Conservation (phyloP, 1,284 basidiomycete species). For the Puccinia hordei region DNA sequence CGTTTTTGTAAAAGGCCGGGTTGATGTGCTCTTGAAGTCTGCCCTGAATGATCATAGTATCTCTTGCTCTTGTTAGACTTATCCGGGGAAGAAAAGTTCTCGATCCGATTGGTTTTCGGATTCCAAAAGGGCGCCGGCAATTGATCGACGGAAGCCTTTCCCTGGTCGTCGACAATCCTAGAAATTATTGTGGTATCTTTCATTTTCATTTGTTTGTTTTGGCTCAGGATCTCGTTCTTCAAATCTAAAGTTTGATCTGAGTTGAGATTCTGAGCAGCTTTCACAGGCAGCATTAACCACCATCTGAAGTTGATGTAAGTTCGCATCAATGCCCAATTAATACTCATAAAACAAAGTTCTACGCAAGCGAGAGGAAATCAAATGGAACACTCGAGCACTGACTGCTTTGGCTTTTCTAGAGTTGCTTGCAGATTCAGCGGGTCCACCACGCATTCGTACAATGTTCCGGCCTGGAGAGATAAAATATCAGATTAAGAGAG, state of each 20-base stretch:
- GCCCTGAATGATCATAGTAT: background rate
- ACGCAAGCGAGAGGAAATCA: background rate
- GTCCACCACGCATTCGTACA: slow-evolving; percentile 48
- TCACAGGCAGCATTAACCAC: slow-evolving; percentile 47
- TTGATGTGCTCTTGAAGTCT: background rate
- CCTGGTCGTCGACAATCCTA: background rate
- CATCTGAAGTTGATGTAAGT: slow-evolving; percentile 3
- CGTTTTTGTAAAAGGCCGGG: background rate
- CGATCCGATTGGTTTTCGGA: slow-evolving; percentile 41
- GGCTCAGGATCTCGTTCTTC: slow-evolving; percentile 16
- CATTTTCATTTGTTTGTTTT: slow-evolving; percentile 8
- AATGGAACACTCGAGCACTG: background rate
- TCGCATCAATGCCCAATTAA: too few relatives aligned
- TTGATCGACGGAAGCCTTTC: background rate
- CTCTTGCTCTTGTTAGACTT: background rate
- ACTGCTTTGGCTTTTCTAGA: slow-evolving; percentile 51
- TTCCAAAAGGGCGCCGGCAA: slow-evolving; percentile 34
- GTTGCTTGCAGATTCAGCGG: slow-evolving; percentile 42
- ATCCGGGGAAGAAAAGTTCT: slow-evolving; percentile 1
- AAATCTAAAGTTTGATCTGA: background rate
- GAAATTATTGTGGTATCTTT: background rate
- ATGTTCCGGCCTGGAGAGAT: slow-evolving; percentile 26
- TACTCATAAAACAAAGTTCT: background rate
- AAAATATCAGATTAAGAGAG: background rate
- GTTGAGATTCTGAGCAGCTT: slow-evolving; percentile 31